phyloP scores from a whole-genome alignment of 2,329 filamentous ascomycete genomes.

The Emmonsiellopsis sp. region DNA sequence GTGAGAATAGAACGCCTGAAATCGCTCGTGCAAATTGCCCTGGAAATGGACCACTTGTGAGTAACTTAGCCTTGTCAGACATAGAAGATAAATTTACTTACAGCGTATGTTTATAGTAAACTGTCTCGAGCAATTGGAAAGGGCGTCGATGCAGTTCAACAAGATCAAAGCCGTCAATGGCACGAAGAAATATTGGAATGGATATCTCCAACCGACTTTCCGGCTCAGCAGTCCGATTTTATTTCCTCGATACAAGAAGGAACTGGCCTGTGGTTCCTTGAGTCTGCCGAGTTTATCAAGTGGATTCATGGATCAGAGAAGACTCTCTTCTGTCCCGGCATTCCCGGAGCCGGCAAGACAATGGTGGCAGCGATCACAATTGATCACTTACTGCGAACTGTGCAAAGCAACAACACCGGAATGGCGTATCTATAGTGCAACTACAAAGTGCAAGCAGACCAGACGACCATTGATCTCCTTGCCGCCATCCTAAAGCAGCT shows the following conservation, averaged over 20 bases:
- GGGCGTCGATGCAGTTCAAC: too few species aligned
- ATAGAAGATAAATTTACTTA: too few species aligned
- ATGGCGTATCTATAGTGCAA: conserved; percentile 4
- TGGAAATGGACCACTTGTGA: too few species aligned
- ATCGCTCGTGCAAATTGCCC: too few species aligned
- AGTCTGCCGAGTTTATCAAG: conserved; percentile 24
- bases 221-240: too few species aligned
- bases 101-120: too few species aligned
- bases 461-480: background rate
- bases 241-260: conserved; percentile 22
- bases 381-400: conserved; percentile 6
- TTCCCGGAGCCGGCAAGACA: conserved; percentile 13
- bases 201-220: too few species aligned
- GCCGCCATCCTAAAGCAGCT: conserved; percentile 6
- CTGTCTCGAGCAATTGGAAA: too few species aligned
- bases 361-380: conserved; percentile 10
- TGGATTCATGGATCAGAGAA: conserved; percentile 6
- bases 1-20: too few species aligned
- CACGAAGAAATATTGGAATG: too few species aligned
- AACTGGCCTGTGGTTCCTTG: conserved; percentile 41
- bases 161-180: too few species aligned
- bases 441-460: background rate
- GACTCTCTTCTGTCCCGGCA: conserved; percentile 8
- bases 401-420: background rate
- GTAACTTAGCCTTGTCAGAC: too few species aligned